Percentiles rank a stretch among this genome's conserved stretches.
Evolutionary conservation across 768 basidiomycete genomes (phyloP).

Genomic region (Mycena indigotica): DNA sequence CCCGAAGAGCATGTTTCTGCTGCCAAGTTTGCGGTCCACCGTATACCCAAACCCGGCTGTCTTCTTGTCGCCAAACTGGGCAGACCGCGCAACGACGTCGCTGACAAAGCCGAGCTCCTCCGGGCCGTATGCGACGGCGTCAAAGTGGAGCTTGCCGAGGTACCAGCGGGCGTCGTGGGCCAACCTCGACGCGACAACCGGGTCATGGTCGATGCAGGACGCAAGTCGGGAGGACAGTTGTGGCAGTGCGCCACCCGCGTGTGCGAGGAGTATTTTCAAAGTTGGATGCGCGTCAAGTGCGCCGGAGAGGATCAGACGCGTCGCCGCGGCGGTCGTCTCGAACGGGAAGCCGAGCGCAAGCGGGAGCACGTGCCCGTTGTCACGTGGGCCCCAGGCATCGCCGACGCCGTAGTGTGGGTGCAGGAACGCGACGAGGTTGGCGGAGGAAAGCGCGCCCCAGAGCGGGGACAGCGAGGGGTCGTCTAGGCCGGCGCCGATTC

Average conservation of each 20-base stretch:
- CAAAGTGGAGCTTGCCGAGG: conserved; percentile 76
- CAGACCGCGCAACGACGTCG: conserved; percentile 65
- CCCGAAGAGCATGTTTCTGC: conserved; percentile 71
- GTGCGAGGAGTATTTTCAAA: conserved; percentile 79
- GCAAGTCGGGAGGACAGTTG: conserved; percentile 83
- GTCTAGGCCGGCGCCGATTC: conserved; percentile 79
- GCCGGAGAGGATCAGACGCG: conserved; percentile 80
- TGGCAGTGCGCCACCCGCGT: conserved; percentile 85
- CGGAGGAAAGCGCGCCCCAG: conserved; percentile 74
- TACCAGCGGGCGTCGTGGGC: conserved; percentile 85
- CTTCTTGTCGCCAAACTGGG: conserved; percentile 38
- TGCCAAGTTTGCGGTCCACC: conserved; percentile 48
- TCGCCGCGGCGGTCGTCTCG: conserved; percentile 83
- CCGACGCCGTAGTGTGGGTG: conserved; percentile 89
- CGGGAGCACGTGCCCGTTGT: conserved; percentile 87
- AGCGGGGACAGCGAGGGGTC: conserved; percentile 77
- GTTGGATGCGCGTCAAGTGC: conserved; percentile 77
- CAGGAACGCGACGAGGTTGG: conserved; percentile 76
- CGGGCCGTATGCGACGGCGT: conserved; percentile 87
- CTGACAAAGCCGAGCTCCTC: conserved; percentile 83
- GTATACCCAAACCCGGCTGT: conserved; percentile 23
- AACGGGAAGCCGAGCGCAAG: conserved; percentile 88
- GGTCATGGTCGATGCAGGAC: conserved; percentile 85
- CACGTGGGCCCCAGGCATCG: conserved; percentile 70
- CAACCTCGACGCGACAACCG: conserved; percentile 70